Evolutionary conservation across 345 rosid genomes (phyloP).

Genomic region (Bruguiera parviflora): DNA sequence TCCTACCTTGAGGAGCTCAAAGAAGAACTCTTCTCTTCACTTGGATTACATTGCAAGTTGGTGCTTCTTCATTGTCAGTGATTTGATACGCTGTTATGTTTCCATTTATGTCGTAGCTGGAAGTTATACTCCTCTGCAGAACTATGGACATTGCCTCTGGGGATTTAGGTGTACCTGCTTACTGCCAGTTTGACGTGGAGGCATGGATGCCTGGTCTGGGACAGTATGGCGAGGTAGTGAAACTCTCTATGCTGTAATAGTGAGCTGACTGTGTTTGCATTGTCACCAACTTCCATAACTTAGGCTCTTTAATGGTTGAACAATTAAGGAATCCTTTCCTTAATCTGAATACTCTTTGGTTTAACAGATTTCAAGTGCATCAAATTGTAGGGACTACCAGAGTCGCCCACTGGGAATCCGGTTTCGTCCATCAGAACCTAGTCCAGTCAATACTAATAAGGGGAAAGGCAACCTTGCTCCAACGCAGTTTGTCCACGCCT

Average conservation of each 20-base stretch:
- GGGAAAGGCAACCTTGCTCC: conserved; percentile 55
- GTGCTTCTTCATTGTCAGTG: conserved; percentile 9
- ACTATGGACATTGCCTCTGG: conserved; percentile 82
- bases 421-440: conserved; percentile 61
- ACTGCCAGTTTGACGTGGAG: conserved; percentile 86
- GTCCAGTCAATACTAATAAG: conserved; percentile 51
- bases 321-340: too few species aligned
- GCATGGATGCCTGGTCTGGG: conserved; percentile 99
- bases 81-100: background rate
- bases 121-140: conserved; percentile 36
- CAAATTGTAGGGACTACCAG: conserved; percentile 92
- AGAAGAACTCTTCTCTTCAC: conserved; percentile 75
- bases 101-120: background rate
- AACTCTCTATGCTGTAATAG: background rate
- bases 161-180: conserved; percentile 92
- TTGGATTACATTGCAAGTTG: conserved; percentile 80
- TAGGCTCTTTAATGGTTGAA: too few species aligned
- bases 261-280: too few species aligned
- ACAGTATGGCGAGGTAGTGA: conserved; percentile 79
- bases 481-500: conserved; percentile 74
- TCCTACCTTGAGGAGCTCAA: conserved; percentile 71
- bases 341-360: too few species aligned
- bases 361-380: conserved; percentile 80
- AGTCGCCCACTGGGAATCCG: conserved; percentile 84
- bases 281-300: too few species aligned